Percentiles rank a stretch among this genome's conserved stretches.
Conservation (phyloP, 108 stramenopile species). For the Cylindrotheca fusiformis region DNA sequence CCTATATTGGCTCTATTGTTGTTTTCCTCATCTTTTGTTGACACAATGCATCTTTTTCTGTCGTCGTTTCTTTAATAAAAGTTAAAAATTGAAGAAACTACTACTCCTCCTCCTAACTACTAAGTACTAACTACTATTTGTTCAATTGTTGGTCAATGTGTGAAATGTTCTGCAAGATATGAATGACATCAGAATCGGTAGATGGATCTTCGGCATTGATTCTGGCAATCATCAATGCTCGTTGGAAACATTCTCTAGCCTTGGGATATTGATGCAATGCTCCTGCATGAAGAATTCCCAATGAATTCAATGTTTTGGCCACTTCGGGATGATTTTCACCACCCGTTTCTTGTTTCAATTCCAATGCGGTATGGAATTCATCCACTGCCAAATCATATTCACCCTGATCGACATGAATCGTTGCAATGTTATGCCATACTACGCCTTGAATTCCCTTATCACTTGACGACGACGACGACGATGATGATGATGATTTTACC, state of each 20-base stretch:
- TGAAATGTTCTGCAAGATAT: constrained; percentile 39
- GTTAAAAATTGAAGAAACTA: no score
- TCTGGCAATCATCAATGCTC: constrained; percentile 43
- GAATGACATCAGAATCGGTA: constrained; percentile 32
- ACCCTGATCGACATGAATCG: constrained; percentile 29
- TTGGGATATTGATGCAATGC: constrained; percentile 12
- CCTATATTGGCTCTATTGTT: no score
- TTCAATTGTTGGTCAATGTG: constrained; percentile 31
- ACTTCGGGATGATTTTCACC: constrained; percentile 48
- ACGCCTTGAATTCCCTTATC: constrained; percentile 36
- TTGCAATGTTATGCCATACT: constrained; percentile 42
- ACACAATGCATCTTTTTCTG: no score
- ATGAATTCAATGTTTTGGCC: constrained; percentile 35
- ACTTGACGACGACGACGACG: not conserved
- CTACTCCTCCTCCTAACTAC: no score
- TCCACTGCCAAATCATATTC: constrained; percentile 32
- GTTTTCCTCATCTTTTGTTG: no score
- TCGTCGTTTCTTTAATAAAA: no score
- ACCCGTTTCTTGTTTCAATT: constrained; percentile 27
- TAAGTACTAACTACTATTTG: not conserved
- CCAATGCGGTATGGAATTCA: constrained; percentile 23
- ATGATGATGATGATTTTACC: not conserved
- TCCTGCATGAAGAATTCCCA: constrained; percentile 40
- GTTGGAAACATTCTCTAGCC: constrained; percentile 44
- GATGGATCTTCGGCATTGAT: constrained; percentile 28